Conservation (phyloP, 169 alveolate species). For the Besnoitia besnoiti region DNA sequence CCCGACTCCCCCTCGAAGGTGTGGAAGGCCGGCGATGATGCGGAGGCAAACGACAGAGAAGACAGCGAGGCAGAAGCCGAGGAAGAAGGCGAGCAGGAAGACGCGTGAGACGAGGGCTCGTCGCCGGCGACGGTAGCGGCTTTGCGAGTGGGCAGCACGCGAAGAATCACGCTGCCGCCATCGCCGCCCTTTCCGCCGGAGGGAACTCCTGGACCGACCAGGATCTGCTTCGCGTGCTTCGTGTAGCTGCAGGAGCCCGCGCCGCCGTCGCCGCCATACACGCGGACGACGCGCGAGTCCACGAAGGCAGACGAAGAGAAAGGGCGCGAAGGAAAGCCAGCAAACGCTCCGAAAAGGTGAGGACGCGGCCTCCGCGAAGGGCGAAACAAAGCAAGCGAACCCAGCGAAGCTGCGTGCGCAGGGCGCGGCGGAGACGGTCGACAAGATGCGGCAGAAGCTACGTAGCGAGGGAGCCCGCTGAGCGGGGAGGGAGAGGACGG, state of each 20-base stretch:
- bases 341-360: background rate
- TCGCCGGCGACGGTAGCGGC: background rate
- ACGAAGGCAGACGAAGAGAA: background rate
- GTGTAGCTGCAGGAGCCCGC: background rate
- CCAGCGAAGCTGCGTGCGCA: too few species aligned
- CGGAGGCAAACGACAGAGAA: background rate
- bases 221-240: background rate
- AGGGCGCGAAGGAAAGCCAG: background rate
- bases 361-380: background rate
- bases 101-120: background rate
- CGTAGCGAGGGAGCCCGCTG: background rate
- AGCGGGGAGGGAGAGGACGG: background rate
- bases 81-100: background rate
- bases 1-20: background rate
- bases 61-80: background rate
- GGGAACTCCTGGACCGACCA: background rate
- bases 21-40: too few species aligned
- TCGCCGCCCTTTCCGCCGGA: conserved; percentile 2
- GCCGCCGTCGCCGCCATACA: background rate
- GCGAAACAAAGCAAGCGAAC: background rate
- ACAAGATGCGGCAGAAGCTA: too few species aligned
- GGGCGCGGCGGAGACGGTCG: too few species aligned
- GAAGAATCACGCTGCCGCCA: conserved; percentile 25
- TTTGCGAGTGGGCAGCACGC: background rate
- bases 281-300: background rate